Evolutionary conservation across 1,284 basidiomycete species (phyloP), one percentile per base, ranked within the genome.

Genomic region (Butyriboletus pseudospeciosus): DNA sequence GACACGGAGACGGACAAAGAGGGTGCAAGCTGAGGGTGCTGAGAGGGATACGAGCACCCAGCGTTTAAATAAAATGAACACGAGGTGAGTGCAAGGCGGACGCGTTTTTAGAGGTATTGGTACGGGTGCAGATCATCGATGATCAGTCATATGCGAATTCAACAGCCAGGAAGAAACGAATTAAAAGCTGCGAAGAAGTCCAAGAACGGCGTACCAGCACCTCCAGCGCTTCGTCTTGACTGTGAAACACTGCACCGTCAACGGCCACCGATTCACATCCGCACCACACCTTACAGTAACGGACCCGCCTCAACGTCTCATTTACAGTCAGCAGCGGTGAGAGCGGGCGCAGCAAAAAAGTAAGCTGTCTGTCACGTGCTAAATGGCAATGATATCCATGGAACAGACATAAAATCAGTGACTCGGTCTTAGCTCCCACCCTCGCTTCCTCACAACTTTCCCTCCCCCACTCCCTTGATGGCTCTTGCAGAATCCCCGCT

Each of bases 401-500:
- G 23, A 26, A 9, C 12, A 13, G 34, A 23, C 38, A 38, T 59
- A 59, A 39, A 53, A 59, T 37, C 57, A 41, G 51, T 39, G 20
- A 9, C 32, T 2, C 9, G 14, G 49, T n/a, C 36, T 20, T 12
- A 4, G 10, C 39, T 59, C 57, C 37, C 60, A 50, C 51, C 34
- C 39, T 34, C 20, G 6, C 28, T 7, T 8, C 30, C 30, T 30
- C 30, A 30, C 30, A 30, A 30, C 12, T 20, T 32, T 20, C 30
- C 26, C 17, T 4, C 14, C 41, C 36, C 1, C 23, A 26, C 23
- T 20, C 26, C 23, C 39, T 16, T n/a, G 3, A 73, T 70, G 68
- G 68, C 71, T 14, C 58, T 73, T 12, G 56, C 70, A 34, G 64
- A 71, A 51, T 68, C 68, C 6, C 66, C 69, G 2, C 17, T 60